phyloP scores from a whole-genome alignment of 2,329 filamentous ascomycete genomes.

The Alternaria ethzedia region DNA sequence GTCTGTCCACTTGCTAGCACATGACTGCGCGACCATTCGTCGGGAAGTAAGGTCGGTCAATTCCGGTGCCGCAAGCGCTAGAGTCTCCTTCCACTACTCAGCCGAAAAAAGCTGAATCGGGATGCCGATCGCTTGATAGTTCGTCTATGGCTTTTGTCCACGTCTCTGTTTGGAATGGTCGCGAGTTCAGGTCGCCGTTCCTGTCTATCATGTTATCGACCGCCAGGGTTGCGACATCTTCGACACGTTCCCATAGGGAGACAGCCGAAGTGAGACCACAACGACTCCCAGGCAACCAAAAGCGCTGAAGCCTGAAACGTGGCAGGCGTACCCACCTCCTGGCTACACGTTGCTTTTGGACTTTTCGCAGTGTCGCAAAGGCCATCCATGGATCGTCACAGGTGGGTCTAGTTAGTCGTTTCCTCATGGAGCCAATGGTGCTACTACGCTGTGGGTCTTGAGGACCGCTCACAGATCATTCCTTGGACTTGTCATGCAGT shows the following conservation, averaged over 20 bases:
- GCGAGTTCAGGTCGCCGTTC: neutral
- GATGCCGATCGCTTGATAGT: constrained; percentile 7
- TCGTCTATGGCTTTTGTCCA: neutral
- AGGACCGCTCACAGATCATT: neutral
- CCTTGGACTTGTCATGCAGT: constrained; percentile 11
- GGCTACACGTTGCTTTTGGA: constrained; percentile 1
- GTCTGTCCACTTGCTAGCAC: neutral
- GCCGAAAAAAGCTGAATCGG: constrained; percentile 3
- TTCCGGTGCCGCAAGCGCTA: neutral
- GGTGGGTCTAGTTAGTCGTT: neutral
- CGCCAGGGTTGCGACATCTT: neutral
- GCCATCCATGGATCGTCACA: neutral
- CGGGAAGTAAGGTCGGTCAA: neutral
- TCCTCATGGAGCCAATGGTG: neutral
- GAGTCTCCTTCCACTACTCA: neutral
- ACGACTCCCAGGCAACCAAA: neutral
- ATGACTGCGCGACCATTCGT: neutral
- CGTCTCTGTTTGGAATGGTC: constrained; percentile 2
- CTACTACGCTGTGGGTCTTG: constrained; percentile 4
- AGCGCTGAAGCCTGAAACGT: neutral
- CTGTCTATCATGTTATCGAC: neutral
- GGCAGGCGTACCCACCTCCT: neutral
- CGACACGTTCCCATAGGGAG: neutral
- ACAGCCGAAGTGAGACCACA: neutral
- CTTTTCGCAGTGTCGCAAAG: constrained; percentile 1